phyloP scores from a whole-genome alignment of 495 filamentous ascomycete species.

The Parmelia sp. region DNA sequence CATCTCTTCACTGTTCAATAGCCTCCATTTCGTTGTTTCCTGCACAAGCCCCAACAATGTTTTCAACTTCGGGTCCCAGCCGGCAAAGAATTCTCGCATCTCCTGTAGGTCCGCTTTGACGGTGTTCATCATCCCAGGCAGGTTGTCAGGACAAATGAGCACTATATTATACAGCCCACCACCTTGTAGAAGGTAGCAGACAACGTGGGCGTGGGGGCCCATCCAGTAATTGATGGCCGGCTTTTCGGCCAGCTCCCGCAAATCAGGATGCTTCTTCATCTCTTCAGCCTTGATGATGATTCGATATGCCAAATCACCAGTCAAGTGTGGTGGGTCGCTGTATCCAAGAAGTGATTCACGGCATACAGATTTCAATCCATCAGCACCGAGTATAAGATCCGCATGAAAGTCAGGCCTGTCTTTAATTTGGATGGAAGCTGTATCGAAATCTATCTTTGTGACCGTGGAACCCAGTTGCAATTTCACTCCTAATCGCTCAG shows the following conservation, averaged over 20 bases:
- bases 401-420: conserved; percentile 34
- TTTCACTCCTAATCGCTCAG: conserved; percentile 46
- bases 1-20: conserved; percentile 31
- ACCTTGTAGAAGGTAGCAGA: conserved; percentile 50
- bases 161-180: conserved; percentile 54
- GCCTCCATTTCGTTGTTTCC: conserved; percentile 51
- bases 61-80: conserved; percentile 47
- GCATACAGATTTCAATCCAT: conserved; percentile 50
- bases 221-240: conserved; percentile 33
- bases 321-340: conserved; percentile 40
- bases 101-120: conserved; percentile 55
- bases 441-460: conserved; percentile 38
- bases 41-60: conserved; percentile 46
- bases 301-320: conserved; percentile 58
- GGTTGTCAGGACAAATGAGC: conserved; percentile 60
- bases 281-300: conserved; percentile 47
- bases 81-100: conserved; percentile 55
- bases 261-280: conserved; percentile 41
- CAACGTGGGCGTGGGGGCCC: conserved; percentile 49
- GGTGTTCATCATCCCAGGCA: conserved; percentile 51
- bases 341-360: conserved; percentile 40
- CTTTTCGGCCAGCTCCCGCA: conserved; percentile 31
- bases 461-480: conserved; percentile 43
- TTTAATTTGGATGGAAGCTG: conserved; percentile 33
- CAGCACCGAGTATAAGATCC: conserved; percentile 49